Base-by-base conservation (phyloP, 2,329 filamentous ascomycete genomes). In the Epichloe gansuensis region DNA sequence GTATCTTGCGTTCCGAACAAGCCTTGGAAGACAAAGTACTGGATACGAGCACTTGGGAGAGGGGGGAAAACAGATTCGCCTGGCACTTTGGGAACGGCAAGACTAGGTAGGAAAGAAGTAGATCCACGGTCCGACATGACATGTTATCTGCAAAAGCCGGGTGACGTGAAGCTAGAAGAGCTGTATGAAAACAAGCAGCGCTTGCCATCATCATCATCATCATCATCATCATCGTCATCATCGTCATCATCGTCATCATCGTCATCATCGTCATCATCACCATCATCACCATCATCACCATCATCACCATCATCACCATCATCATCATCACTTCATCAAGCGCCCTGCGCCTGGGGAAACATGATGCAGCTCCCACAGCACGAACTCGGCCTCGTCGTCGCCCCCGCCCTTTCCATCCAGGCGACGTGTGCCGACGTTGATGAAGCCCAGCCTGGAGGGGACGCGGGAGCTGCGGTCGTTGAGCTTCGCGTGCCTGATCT, bases 51-150 rank as follows among this genome's bases (percentile, higher is more conserved):
- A 76, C 47, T 60, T 74, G 0, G 62, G 64, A 0, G 63, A 65
- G 2, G 66, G 66, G 68, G 62, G 70, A 68, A 0, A 77, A 77
- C 44, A 63, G 79, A 7, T 80, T 84, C 56, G 68, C 73, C 2
- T 87, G 72, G 69, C 76, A 82, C 60, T 78, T 87, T 57, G 84
- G 85, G 0, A 84, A 83, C 60, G 85, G 84, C 0, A 80, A 77
- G 67, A 85, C 82, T 3, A 69, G 59, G 51, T 3, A 69, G 59
- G 51, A 76, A 75, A 55, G 84, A 88, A 63, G 57, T 68, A 21
- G 73, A 78, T 38, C 67, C 71, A 5, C 68, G 68, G n/a, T 69
- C 71, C 3, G 82, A 87, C 58, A 69, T 85, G 61, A 84, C 81
- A 11, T 69, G 75, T 9, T 86, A 87, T 71, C 63, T 89, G 51